Conservation (phyloP, 2,329 filamentous ascomycete genomes). For the Penicillium sp. region DNA sequence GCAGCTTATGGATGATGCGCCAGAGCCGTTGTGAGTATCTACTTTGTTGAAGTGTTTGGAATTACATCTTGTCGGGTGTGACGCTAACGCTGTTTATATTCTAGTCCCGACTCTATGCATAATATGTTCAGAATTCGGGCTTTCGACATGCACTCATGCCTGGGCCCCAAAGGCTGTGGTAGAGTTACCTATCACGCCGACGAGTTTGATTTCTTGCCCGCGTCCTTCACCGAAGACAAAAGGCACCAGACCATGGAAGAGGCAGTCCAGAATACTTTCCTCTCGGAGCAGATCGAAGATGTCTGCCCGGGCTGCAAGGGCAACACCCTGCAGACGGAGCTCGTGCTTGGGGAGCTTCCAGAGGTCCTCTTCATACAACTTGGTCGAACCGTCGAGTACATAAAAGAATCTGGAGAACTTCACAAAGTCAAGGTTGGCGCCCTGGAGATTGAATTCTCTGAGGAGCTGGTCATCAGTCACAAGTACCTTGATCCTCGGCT, state of each 20-base stretch:
- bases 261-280: background rate
- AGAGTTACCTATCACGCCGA: no score
- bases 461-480: constrained; percentile 8
- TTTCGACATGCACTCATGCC: background rate
- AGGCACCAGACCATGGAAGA: background rate
- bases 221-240: background rate
- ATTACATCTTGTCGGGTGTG: background rate
- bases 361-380: constrained; percentile 28
- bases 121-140: background rate
- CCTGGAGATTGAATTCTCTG: constrained; percentile 2
- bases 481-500: constrained; percentile 6
- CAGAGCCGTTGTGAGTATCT: constrained; percentile 2
- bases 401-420: background rate
- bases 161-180: background rate
- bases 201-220: background rate
- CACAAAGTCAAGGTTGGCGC: background rate
- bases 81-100: background rate
- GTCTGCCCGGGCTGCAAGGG: background rate
- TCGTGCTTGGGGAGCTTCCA: constrained; percentile 10
- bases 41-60: background rate
- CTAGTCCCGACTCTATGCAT: background rate
- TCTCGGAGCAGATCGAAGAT: background rate
- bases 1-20: background rate
- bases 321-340: background rate
- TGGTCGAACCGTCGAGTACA: constrained; percentile 10